Evolutionary conservation across 768 basidiomycete species (phyloP).

Genomic region (Russula foetens): DNA sequence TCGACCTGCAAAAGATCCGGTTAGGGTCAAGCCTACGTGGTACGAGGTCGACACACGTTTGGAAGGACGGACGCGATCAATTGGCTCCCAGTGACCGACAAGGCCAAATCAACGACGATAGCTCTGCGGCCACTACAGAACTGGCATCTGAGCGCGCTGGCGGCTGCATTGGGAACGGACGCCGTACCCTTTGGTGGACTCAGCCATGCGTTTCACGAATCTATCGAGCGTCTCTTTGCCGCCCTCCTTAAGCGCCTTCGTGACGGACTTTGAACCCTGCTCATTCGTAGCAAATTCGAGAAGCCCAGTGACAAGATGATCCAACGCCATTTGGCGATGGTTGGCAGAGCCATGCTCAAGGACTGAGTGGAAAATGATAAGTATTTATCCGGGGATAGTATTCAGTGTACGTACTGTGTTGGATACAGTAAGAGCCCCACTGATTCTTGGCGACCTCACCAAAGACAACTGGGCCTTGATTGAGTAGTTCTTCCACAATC

Average conservation of each 20-base stretch:
- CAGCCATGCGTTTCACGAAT: conserved; percentile 76
- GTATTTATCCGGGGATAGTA: not conserved
- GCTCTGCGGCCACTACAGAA: conserved; percentile 55
- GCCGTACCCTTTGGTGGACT: conserved; percentile 68
- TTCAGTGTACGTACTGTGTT: conserved; percentile 54
- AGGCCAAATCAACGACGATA: conserved; percentile 79
- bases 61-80: conserved; percentile 77
- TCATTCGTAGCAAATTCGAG: conserved; percentile 75
- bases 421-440: conserved; percentile 84
- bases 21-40: not conserved
- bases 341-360: conserved; percentile 77
- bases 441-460: conserved; percentile 77
- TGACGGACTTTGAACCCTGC: conserved; percentile 83
- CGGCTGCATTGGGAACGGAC: not conserved
- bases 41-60: conserved; percentile 38
- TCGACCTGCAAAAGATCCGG: conserved; percentile 46
- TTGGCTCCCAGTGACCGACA: conserved; percentile 80
- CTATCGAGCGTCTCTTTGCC: conserved; percentile 67
- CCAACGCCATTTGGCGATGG: conserved; percentile 68
- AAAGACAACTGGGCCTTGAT: conserved; percentile 59
- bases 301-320: conserved; percentile 67
- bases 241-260: conserved; percentile 80
- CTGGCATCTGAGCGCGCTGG: not conserved
- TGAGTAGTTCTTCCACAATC: conserved; percentile 76
- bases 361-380: conserved; percentile 36